Evolutionary conservation across 1,284 basidiomycete species (phyloP), one percentile per base, ranked within the genome.

Genomic region (Anthracocystis panici-leucophaei): DNA sequence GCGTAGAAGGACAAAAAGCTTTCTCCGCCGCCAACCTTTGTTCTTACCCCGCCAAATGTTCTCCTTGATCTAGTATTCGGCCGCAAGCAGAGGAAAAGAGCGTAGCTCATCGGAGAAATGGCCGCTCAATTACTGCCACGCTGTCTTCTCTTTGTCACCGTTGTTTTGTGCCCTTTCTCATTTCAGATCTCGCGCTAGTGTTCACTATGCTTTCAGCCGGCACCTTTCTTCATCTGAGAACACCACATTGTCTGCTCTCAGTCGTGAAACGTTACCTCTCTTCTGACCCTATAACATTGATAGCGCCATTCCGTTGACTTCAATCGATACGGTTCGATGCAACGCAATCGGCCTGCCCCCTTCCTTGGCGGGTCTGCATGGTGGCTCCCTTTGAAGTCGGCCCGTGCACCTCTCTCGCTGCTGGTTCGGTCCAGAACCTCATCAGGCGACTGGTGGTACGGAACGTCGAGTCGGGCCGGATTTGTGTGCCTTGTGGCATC

Each of bases 401-500:
- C 35, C 11, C 35, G 14, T 38, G 11, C 20, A 9, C 10, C 5
- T 46, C 12, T 38, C 33, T 51, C 49, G 49, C 49, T 51, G 21
- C 9, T 35, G 7, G 2, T 16, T 51, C 49, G 49, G 49, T 51
- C 33, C 25, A 40, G 21, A 20, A 27, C 16, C 14, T 25, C 33
- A 41, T 53, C 20, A 40, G 38, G 21, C 14, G 16, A 41, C 23
- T 53, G 49, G 52, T 44, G 38, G 54, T 31, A 31, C 52, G 16
- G 40, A 23, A 4, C 16, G 40, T 44, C 31, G 54, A 9, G 1
- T 53, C 33, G 45, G 42, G 12, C 41, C 56, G 57, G 46, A 46
- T 38, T 63, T 41, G 50, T 3, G 16, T 20, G 55, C 52, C 59
- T 50, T 62, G 59, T 63, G 60, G 66, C 60, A 58, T 18, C 66